Percentiles rank a stretch among this genome's conserved stretches.
Evolutionary conservation across 2,329 filamentous ascomycete species (phyloP).

Genomic region (Fusarium sp.): DNA sequence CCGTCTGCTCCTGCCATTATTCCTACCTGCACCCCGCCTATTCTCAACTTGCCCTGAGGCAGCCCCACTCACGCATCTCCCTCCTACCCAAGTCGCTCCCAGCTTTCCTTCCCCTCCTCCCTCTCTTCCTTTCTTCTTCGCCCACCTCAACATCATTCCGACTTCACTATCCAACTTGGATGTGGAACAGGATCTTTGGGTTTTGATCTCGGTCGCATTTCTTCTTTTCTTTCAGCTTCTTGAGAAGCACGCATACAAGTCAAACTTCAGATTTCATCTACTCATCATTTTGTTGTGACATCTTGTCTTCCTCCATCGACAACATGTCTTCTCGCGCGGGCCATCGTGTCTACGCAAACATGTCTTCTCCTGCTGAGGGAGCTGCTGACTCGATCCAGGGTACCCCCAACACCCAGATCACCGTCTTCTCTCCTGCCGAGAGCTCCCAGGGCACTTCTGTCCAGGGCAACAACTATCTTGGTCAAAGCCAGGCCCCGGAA

Average conservation of each 20-base stretch:
- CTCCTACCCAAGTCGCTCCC: constrained; percentile 12
- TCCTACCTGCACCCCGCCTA: background rate
- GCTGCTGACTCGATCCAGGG: constrained; percentile 68
- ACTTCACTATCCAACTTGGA: constrained; percentile 20
- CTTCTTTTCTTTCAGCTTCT: constrained; percentile 23
- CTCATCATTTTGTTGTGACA: constrained; percentile 26
- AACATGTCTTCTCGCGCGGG: constrained; percentile 57
- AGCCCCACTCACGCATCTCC: constrained; percentile 5
- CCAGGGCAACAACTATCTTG: constrained; percentile 43
- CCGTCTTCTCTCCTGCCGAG: constrained; percentile 72
- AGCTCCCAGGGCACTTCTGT: constrained; percentile 44
- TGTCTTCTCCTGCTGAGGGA: constrained; percentile 63
- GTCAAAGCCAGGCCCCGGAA: constrained; percentile 24
- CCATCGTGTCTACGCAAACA: constrained; percentile 50
- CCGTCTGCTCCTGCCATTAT: constrained; percentile 21
- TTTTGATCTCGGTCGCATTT: constrained; percentile 29
- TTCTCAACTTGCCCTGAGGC: background rate
- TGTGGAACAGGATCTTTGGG: constrained; percentile 22
- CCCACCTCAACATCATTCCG: constrained; percentile 18
- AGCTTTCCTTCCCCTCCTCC: constrained; percentile 1
- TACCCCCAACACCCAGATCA: constrained; percentile 73
- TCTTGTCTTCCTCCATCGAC: background rate
- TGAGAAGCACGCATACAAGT: constrained; percentile 5
- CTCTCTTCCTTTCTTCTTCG: constrained; percentile 3
- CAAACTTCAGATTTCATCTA: constrained; percentile 16